These are phyloP conservation scores for Lasiodiplodia citricola DNA, from an alignment of 2,329 filamentous ascomycete species.

Conservation along the genomic window DNA sequence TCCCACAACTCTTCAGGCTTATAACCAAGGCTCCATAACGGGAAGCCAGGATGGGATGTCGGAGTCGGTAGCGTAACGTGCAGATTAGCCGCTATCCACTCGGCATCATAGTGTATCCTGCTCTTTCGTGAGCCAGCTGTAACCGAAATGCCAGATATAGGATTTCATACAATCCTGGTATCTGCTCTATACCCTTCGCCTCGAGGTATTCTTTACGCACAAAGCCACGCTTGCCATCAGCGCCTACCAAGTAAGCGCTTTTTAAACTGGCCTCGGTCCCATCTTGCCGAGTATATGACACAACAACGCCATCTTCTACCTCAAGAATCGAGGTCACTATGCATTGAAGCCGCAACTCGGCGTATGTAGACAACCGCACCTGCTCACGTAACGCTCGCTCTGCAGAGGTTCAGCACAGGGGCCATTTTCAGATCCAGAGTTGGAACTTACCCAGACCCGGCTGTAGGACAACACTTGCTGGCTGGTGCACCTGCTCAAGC, in stretches of 20 bases:
- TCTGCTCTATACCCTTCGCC: conserved; percentile 46
- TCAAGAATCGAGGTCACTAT: not conserved
- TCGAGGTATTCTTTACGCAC: conserved; percentile 55
- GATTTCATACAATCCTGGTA: conserved; percentile 28
- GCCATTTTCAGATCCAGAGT: not conserved
- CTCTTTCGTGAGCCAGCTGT: not conserved
- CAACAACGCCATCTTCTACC: not conserved
- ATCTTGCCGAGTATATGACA: not conserved
- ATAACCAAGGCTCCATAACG: conserved; percentile 5
- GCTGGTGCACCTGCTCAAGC: not conserved
- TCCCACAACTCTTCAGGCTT: not conserved
- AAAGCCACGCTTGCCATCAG: conserved; percentile 56
- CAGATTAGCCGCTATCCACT: not conserved
- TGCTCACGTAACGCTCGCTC: not conserved
- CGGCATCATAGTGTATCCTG: not conserved
- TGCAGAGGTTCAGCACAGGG: not conserved
- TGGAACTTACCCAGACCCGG: not conserved
- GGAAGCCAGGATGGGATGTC: not conserved
- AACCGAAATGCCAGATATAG: not conserved
- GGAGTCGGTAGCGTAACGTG: not conserved
- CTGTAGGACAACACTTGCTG: not conserved
- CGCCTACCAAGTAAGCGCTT: conserved; percentile 46
- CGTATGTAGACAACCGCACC: not conserved
- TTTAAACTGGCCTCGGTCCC: not conserved
- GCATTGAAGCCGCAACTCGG: not conserved